Evolutionary conservation across 148 eudicot species (phyloP), one percentile per base, ranked within the genome.

Genomic region (Camellia lanceoleosa): DNA sequence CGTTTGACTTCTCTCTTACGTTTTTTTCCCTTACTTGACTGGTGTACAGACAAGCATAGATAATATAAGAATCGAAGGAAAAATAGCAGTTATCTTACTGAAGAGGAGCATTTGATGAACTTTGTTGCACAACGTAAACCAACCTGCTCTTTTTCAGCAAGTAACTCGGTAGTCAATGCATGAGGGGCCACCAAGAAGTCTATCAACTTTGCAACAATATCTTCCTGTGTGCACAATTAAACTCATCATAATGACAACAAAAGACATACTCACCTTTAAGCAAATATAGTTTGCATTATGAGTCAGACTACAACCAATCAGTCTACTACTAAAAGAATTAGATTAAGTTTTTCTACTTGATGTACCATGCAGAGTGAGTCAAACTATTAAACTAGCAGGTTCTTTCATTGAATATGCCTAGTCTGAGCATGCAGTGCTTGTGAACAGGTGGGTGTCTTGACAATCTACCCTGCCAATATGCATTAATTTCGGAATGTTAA

Each of bases 131-230:
- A 49, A 60, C 23, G 64, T 47, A 62, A 81, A 82, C 72, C 52
- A 81, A 94, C 99, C 99, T 90, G 95, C 47, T 94, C 97, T 79
- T 96, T 89, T 66, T 92, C 99, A 52, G 97, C 87, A 79, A 94
- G 97, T 60, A 89, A 78, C 59, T 87, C 95, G 14, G 89, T 81
- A 70, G 98, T 91, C 0, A 94, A 91, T 71, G 98, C 89, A 86
- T 94, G 92, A 81, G 99, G 99, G 58, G 90, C 90, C 81, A 81
- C 86, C 95, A 97, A 85, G 88, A 97, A 97, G 30, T 94, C 94
- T 18, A 94, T 73, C 87, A 97, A 88, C 89, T 91, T 94, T 47
- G 72, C 81, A 80, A 97, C 81, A 60, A 94, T 83, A 73, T 92
- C 99, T 83, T 94, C 99, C 98, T 97, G 92, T 60, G 62, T 19